Conservation (phyloP, 2,329 filamentous ascomycete genomes). For the Diaporthe helianthi region DNA sequence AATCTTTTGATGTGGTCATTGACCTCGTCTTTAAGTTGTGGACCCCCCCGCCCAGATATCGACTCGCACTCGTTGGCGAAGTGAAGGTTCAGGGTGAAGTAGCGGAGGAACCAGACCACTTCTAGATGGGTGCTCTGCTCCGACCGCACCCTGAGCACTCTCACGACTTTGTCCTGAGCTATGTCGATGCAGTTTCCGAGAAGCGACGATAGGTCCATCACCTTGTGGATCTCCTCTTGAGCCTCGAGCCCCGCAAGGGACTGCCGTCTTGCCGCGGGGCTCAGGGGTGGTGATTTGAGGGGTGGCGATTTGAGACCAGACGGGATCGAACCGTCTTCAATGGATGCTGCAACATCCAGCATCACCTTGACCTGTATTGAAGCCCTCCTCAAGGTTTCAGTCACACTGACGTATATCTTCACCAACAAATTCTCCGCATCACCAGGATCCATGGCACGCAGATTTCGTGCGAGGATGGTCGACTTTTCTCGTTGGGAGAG, state of each 20-base stretch:
- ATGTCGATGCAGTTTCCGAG: conserved; percentile 82
- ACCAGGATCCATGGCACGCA: conserved; percentile 81
- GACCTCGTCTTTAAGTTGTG: conserved; percentile 77
- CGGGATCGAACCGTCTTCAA: conserved; percentile 53
- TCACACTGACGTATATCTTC: conserved; percentile 84
- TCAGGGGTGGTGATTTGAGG: conserved; percentile 59
- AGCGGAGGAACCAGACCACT: conserved; percentile 75
- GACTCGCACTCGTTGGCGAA: conserved; percentile 89
- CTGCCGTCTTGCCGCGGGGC: conserved; percentile 52
- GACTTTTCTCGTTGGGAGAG: conserved; percentile 88
- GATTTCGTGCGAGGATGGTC: conserved; percentile 83
- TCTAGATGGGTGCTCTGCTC: conserved; percentile 75
- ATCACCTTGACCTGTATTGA: conserved; percentile 93
- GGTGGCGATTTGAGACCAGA: conserved; percentile 55
- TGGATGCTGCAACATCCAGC: conserved; percentile 88
- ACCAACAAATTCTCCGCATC: conserved; percentile 85
- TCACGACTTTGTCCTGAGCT: conserved; percentile 78
- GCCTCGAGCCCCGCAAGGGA: conserved; percentile 54
- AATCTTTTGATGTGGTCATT: conserved; percentile 85
- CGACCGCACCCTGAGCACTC: conserved; percentile 77
- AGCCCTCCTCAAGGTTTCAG: conserved; percentile 84
- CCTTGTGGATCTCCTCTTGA: conserved; percentile 79
- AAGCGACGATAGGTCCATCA: conserved; percentile 78
- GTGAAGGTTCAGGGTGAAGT: conserved; percentile 81
- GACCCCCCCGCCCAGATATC: conserved; percentile 79